Evolutionary conservation across 1,139 yeast genomes (phyloP).

Genomic region (Pichia norvegensis): DNA sequence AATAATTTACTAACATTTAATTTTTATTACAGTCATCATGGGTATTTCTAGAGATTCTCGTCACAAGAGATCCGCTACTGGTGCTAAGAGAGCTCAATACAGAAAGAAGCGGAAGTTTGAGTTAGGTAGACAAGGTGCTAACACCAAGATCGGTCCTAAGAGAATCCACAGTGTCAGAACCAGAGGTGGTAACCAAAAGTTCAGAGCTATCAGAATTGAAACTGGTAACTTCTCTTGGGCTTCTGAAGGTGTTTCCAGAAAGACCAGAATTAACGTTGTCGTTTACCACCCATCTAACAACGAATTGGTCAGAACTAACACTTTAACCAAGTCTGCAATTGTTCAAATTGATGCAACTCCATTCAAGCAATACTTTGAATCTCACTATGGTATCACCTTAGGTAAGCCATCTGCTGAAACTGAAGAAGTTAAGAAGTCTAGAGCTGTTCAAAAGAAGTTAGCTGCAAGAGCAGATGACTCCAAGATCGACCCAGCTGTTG

Average conservation of each 20-base stretch:
- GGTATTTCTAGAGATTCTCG: slow-evolving; percentile 99
- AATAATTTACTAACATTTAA: slow-evolving; percentile 6
- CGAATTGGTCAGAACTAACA: slow-evolving; percentile 99
- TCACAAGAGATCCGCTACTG: slow-evolving; percentile 99
- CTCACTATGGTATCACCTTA: slow-evolving; percentile 90
- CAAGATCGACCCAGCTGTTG: slow-evolving; percentile 83
- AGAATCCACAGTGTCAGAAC: slow-evolving; percentile 99
- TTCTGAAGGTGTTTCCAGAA: slow-evolving; percentile 96
- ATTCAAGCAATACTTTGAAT: slow-evolving; percentile 98
- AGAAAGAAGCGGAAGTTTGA: slow-evolving; percentile 99
- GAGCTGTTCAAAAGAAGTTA: slow-evolving; percentile 82
- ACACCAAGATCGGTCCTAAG: slow-evolving; percentile 98
- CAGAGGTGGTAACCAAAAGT: slow-evolving; percentile 99
- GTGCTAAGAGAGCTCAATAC: slow-evolving; percentile 99
- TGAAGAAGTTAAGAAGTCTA: slow-evolving; percentile 54
- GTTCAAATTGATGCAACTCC: slow-evolving; percentile 99
- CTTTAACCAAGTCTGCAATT: slow-evolving; percentile 97
- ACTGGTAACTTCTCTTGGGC: slow-evolving; percentile 99
- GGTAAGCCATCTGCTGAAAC: slow-evolving; percentile 63
- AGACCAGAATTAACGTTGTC: slow-evolving; percentile 97
- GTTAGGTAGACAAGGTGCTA: slow-evolving; percentile 99
- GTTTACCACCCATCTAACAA: slow-evolving; percentile 99
- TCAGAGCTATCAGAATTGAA: slow-evolving; percentile 99
- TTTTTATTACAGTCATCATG: slow-evolving; percentile 42
- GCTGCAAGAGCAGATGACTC: slow-evolving; percentile 85